These are phyloP conservation scores for Cladophialophora exuberans DNA, from an alignment of 2,329 filamentous ascomycete genomes.

Conservation along the genomic window DNA sequence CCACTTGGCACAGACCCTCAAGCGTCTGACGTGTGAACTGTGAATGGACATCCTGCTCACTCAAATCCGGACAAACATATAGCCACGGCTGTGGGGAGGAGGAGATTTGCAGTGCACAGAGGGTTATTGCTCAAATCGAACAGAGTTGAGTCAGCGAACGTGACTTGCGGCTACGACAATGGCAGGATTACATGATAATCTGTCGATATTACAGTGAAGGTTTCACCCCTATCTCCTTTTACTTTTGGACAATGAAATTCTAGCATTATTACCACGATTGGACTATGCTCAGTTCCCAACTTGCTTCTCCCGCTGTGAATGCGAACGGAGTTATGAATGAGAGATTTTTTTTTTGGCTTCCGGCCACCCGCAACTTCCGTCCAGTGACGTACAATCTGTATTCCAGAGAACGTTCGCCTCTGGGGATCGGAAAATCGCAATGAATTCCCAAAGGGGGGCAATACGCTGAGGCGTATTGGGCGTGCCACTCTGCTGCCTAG, in stretches of 20 bases:
- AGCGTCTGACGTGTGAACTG: conserved; percentile 30
- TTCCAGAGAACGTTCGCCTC: background rate
- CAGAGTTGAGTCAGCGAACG: conserved; percentile 5
- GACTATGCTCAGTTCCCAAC: background rate
- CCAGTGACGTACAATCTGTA: background rate
- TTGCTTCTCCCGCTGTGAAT: background rate
- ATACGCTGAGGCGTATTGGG: background rate
- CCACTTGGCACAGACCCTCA: conserved; percentile 15
- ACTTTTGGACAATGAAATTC: background rate
- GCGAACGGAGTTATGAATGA: background rate
- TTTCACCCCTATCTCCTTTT: background rate
- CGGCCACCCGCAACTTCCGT: background rate
- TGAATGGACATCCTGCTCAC: conserved; percentile 20
- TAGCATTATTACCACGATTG: background rate
- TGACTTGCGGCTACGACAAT: background rate
- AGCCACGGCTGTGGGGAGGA: background rate
- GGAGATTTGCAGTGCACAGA: background rate
- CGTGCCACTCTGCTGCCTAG: background rate
- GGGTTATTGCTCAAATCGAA: too few species aligned
- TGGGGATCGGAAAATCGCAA: background rate
- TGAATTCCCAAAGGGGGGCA: background rate
- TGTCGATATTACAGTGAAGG: background rate
- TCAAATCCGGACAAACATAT: conserved; percentile 10
- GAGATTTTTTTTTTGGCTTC: background rate
- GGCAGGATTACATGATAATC: too few species aligned